Base-by-base conservation (phyloP, 2,329 filamentous ascomycete species). In the Colletotrichum eleusines region DNA sequence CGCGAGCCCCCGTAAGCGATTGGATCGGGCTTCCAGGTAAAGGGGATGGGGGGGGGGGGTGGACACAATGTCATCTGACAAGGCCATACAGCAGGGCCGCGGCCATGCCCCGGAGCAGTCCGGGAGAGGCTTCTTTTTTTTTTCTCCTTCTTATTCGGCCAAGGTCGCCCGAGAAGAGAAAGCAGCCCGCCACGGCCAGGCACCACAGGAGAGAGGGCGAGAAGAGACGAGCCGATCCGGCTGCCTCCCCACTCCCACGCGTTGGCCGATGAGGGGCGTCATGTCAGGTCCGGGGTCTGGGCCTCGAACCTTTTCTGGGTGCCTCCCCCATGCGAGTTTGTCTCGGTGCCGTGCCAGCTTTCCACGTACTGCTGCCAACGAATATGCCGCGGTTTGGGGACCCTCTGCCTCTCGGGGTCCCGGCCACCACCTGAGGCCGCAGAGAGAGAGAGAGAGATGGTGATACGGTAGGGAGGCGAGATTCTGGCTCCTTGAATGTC, bases 61-160 rank as follows among this genome's bases (percentile, higher is more conserved):
- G 42, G 4, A 70, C 67, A 63, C 51, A 68, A 68, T 68, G 58
- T 42, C 68, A 71, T 71, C 68, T 71, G 68, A 68, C 68, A 62
- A 40, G 31, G 23, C 63, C 58, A 53, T 62, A 28, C 26, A 16
- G 2, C 42, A 7, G 3, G 38, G 42, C 64, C 16, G 51, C n/a
- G 35, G 64, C 35, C 44, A 57, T 35, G 20, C 3, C 11, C 31
- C n/a, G 33, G 53, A n/a, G 53, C 53, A 55, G 20, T 38, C 44
- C 26, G 64, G 28, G 53, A 33, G 55, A 35, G 2, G 18, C n/a
- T n/a, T 4, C 7, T 2, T 20, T 44, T 20, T 20, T 44, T 53
- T 59, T 28, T 18, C 5, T 42, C 2, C 1, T 42, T 18, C 5
- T 35, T 35, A 2, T 8, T 35, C 16, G 44, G 35, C 14, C 4